These are phyloP conservation scores for Xylaria longipes DNA, from an alignment of 495 filamentous ascomycete genomes.

Conservation along the genomic window DNA sequence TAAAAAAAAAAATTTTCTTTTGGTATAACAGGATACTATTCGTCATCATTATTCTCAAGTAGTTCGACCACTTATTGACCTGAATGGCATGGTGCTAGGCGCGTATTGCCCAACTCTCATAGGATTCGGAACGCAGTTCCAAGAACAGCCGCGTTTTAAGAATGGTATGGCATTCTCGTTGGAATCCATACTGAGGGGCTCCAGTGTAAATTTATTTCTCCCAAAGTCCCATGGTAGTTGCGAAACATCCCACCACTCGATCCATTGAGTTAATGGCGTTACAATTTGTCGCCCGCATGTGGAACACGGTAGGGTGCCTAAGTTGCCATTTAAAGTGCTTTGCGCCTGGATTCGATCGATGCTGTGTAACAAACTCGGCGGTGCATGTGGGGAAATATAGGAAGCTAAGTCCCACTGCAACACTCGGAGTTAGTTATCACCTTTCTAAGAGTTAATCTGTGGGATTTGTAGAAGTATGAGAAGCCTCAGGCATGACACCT, in stretches of 20 bases:
- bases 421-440: not conserved
- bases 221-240: constrained; percentile 9
- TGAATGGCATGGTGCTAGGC: constrained; percentile 15
- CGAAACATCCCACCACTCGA: constrained; percentile 71
- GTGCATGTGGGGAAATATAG: constrained; percentile 54
- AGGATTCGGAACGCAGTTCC: constrained; percentile 60
- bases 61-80: not conserved
- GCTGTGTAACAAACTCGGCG: constrained; percentile 48
- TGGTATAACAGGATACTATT: not conserved
- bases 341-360: constrained; percentile 52
- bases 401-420: constrained; percentile 45
- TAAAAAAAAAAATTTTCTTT: not conserved
- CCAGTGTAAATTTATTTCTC: constrained; percentile 18
- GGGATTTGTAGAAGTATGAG: not conserved
- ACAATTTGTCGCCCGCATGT: constrained; percentile 65
- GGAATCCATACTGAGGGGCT: constrained; percentile 35
- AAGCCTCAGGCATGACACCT: not conserved
- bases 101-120: constrained; percentile 27
- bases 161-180: constrained; percentile 62
- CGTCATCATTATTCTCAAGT: not conserved
- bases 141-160: constrained; percentile 68
- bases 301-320: constrained; percentile 64
- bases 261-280: constrained; percentile 69
- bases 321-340: constrained; percentile 43
- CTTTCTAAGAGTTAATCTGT: not conserved